phyloP scores from a whole-genome alignment of 805 yeast genomes.

The Candida lessepsii region DNA sequence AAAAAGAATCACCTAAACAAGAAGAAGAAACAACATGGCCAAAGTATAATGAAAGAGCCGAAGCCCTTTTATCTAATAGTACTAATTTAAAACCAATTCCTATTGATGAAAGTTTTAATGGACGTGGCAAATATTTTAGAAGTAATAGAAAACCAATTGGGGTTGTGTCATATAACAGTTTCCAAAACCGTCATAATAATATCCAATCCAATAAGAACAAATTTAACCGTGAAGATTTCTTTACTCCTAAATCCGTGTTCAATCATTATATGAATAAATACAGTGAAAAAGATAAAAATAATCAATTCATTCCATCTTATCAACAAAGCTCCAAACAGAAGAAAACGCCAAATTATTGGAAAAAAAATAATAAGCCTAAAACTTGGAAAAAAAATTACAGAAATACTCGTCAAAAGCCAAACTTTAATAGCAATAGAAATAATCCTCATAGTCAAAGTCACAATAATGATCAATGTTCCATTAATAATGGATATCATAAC shows the following conservation, averaged over 20 bases:
- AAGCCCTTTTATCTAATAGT: constrained; percentile 39
- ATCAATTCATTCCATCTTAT: constrained; percentile 22
- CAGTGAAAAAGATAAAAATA: constrained; percentile 35
- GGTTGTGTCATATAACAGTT: constrained; percentile 52
- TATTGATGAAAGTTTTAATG: constrained; percentile 23
- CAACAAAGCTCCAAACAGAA: constrained; percentile 14
- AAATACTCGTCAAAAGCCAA: constrained; percentile 9
- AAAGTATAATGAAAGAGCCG: constrained; percentile 40
- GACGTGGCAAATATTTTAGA: constrained; percentile 26
- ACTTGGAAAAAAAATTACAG: constrained; percentile 18
- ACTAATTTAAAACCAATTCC: constrained; percentile 42
- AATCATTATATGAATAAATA: constrained; percentile 68
- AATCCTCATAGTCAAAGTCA: constrained; percentile 8
- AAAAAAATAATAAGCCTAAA: constrained; percentile 17
- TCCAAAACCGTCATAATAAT: constrained; percentile 12
- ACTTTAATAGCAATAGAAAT: constrained; percentile 3
- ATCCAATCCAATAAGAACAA: constrained; percentile 18
- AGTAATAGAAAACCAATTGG: constrained; percentile 60
- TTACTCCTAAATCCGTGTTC: constrained; percentile 74
- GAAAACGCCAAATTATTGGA: constrained; percentile 18
- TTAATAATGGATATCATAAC: constrained; percentile 7
- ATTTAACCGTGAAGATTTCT: constrained; percentile 68
- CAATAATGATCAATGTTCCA: neutral
- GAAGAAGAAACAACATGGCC: neutral
- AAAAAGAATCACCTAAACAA: constrained; percentile 4